Evolutionary conservation across 2,329 filamentous ascomycete species (phyloP), one percentile per base, ranked within the genome.

Genomic region (Periconia macrospinosa): DNA sequence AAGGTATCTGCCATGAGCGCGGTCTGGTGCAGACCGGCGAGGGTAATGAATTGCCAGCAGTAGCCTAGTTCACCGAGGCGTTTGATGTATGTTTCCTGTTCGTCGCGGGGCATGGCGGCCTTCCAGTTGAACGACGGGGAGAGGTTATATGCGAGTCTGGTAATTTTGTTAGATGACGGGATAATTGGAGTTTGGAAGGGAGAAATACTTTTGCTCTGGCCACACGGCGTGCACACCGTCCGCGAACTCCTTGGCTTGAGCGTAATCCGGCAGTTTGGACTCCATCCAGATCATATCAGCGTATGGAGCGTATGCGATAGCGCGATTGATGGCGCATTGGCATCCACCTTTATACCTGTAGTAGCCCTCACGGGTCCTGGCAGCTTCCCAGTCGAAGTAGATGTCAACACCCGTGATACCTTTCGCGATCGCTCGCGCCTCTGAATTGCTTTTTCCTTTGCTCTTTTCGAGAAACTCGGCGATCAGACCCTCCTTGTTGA

Each of bases 21-120:
- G 3, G 91, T 97, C 58, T 91, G 96, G 82, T 99, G 94, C 71
- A 99, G 83, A 63, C 94, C 94, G 6, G 93, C 94, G 45, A 99
- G 86, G n/a, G 94, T 99, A 81, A 99, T 99, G 83, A 99, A 99
- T 78, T 99, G 94, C 94, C 94, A 99, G 85, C 91, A 96, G 85
- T 99, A 99, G 59, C 94, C 94, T 46, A 99, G 85, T 58, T 80
- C 70, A 56, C 87, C 92, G 41, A 99, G 89, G 41, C 94, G 90
- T 59, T 87, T 81, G 80, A 99, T 99, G 80, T 97, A 99, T 18
- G 94, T 99, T 80, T 96, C 91, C 79, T 99, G 94, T 75, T 97
- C 93, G 49, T 84, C 82, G 62, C 89, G 86, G 43, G 91, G 83
- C 92, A 97, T 97, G 67, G 93, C 94, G 54, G 92, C 84, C 82